Percentiles rank a stretch among this genome's conserved stretches.
phyloP scores from a whole-genome alignment of 176 grass and related monocot species.

The Rhynchospora tenuis region DNA sequence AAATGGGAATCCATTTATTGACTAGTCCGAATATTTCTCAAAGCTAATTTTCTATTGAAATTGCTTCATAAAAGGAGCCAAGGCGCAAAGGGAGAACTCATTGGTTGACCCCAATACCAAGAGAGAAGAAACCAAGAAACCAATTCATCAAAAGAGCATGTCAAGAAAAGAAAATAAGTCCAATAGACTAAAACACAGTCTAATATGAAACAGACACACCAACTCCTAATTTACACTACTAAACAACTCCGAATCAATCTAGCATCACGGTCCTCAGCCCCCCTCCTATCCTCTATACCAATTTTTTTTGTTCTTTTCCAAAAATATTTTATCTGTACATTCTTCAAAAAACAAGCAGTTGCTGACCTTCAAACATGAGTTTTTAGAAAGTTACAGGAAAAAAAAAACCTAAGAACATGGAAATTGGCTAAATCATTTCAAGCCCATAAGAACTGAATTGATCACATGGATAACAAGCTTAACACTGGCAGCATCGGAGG shows the following conservation, averaged over 20 bases:
- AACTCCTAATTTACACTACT: constrained; percentile 32
- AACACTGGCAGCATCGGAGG: constrained; percentile 39
- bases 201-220: constrained; percentile 15
- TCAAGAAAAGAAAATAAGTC: background rate
- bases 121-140: background rate
- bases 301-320: constrained; percentile 31
- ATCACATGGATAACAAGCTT: constrained; percentile 75
- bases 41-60: background rate
- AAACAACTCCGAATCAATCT: constrained; percentile 14
- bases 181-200: constrained; percentile 18
- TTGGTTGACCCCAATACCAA: background rate
- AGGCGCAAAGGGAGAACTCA: background rate
- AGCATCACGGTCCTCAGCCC: constrained; percentile 7
- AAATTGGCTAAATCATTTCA: constrained; percentile 47
- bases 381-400: background rate
- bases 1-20: background rate
- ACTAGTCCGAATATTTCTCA: background rate
- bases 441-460: constrained; percentile 67
- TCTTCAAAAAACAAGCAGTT: constrained; percentile 21
- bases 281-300: background rate
- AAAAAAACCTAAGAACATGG: background rate
- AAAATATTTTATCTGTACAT: constrained; percentile 59
- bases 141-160: constrained; percentile 2
- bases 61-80: background rate
- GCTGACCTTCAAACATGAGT: background rate